A percentile compares a stretch with the other conserved stretches of the same genome.
These are phyloP conservation scores for Penicillium lividum DNA, from an alignment of 495 filamentous ascomycete genomes.

Conservation along the genomic window DNA sequence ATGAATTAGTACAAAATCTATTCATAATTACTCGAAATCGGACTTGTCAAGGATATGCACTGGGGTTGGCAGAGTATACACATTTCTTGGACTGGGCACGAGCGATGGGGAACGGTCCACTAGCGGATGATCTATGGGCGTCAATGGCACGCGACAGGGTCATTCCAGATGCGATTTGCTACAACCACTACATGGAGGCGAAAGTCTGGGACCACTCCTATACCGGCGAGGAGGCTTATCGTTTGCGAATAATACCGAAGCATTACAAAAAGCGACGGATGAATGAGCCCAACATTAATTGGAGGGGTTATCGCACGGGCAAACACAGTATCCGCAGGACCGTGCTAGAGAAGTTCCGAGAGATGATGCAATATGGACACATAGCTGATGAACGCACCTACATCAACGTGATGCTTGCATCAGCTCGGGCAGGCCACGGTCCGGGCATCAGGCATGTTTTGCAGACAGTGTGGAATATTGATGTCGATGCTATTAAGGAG, in stretches of 20 bases:
- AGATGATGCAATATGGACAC: conserved; percentile 52
- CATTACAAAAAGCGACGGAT: conserved; percentile 32
- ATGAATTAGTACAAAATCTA: conserved; percentile 43
- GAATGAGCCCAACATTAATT: conserved; percentile 19
- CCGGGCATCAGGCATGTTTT: conserved; percentile 49
- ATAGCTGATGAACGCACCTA: conserved; percentile 56
- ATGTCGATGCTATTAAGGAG: conserved; percentile 45
- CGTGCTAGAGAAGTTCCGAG: conserved; percentile 42
- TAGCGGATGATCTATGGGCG: conserved; percentile 55
- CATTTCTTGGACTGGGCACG: conserved; percentile 57
- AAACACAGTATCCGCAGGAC: conserved; percentile 34
- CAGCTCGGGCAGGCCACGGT: conserved; percentile 56
- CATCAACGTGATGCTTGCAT: conserved; percentile 55
- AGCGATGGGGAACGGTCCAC: conserved; percentile 43
- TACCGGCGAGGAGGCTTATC: conserved; percentile 38
- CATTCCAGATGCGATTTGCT: conserved; percentile 53
- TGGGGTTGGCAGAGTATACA: conserved; percentile 53
- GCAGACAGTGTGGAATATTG: conserved; percentile 57
- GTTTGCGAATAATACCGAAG: conserved; percentile 41
- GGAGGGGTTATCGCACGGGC: conserved; percentile 36
- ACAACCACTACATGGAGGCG: conserved; percentile 57
- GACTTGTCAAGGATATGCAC: conserved; percentile 19
- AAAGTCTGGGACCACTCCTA: conserved; percentile 44
- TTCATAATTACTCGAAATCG: conserved; percentile 40
- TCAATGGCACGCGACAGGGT: conserved; percentile 41